A percentile compares a stretch with the other conserved stretches of the same genome.
These are phyloP conservation scores for Cenchrus purpureus DNA, from an alignment of 176 grass and related monocot species.

Conservation along the genomic window DNA sequence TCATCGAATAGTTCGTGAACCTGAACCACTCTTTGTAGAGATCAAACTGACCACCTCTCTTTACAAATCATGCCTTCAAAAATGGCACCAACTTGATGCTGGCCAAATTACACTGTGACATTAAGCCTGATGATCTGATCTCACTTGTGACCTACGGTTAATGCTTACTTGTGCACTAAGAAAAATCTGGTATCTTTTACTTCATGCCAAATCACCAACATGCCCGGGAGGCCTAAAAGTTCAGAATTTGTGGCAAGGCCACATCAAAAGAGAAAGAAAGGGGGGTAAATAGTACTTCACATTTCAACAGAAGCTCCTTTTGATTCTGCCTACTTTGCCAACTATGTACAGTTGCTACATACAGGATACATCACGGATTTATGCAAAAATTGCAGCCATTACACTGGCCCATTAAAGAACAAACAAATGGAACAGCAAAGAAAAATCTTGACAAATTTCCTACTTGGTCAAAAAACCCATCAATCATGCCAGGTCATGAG, in stretches of 20 bases:
- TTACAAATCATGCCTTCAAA: not conserved
- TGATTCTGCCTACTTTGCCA: slow-evolving; percentile 16
- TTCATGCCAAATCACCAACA: not conserved
- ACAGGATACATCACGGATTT: slow-evolving; percentile 1
- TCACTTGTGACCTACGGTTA: not conserved
- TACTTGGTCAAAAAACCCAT: slow-evolving; percentile 2
- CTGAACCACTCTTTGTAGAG: not conserved
- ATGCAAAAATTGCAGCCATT: slow-evolving; percentile 34
- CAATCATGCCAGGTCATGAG: slow-evolving; percentile 63
- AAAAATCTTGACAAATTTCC: not conserved
- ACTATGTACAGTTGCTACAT: slow-evolving; percentile 29
- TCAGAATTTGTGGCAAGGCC: slow-evolving; percentile 8
- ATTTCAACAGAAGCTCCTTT: slow-evolving; percentile 10
- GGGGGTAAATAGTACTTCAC: not conserved
- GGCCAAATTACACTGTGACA: slow-evolving; percentile 15
- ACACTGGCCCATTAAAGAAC: not conserved
- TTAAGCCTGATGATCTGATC: not conserved
- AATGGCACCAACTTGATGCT: slow-evolving; percentile 28
- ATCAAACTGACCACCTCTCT: not conserved
- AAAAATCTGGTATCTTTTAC: not conserved
- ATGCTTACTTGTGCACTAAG: slow-evolving; percentile 23
- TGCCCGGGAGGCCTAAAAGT: not conserved
- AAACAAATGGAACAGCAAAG: slow-evolving; percentile 2
- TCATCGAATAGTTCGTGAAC: not conserved
- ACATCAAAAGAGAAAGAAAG: slow-evolving; percentile 19